Evolutionary conservation across 2,329 filamentous ascomycete genomes (phyloP).

Genomic region (Chaetothyriales sp.): DNA sequence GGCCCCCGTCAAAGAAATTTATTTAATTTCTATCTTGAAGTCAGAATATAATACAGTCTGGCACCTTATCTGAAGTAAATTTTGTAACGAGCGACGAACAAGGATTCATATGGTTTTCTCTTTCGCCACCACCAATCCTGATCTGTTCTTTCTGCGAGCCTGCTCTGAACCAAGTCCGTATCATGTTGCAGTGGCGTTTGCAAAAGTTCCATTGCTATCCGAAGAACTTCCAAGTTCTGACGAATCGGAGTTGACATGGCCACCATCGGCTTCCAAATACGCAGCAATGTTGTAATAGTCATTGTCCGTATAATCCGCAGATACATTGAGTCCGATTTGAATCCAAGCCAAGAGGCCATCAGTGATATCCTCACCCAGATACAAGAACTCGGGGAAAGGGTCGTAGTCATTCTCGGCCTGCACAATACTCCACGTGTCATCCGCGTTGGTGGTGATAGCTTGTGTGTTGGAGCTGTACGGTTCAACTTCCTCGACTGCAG

Average conservation of each 20-base stretch:
- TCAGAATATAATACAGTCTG: no score
- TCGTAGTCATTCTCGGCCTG: slow-evolving; percentile 39
- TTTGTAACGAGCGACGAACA: no score
- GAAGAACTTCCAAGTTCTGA: no score
- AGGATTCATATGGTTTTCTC: no score
- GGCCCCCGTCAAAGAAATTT: no score
- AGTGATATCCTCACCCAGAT: slow-evolving; percentile 38
- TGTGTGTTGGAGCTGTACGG: slow-evolving; percentile 39
- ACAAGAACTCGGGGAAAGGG: slow-evolving; percentile 45
- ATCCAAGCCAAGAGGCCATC: slow-evolving; percentile 45
- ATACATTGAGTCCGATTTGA: slow-evolving; percentile 36
- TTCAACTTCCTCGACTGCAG: slow-evolving; percentile 33
- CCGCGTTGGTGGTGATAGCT: slow-evolving; percentile 35
- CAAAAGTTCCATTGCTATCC: no score
- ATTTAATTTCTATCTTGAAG: no score
- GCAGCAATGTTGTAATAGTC: neutral
- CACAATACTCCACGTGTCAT: slow-evolving; percentile 38
- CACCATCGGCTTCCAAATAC: neutral
- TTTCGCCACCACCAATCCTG: no score
- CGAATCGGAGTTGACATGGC: neutral
- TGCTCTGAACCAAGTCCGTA: no score
- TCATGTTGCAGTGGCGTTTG: no score
- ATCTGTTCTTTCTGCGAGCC: no score
- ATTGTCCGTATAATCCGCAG: slow-evolving; percentile 16
- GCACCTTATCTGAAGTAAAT: no score